Conservation (phyloP, 2,329 filamentous ascomycete genomes). For the Pseudogymnoascus sp. region DNA sequence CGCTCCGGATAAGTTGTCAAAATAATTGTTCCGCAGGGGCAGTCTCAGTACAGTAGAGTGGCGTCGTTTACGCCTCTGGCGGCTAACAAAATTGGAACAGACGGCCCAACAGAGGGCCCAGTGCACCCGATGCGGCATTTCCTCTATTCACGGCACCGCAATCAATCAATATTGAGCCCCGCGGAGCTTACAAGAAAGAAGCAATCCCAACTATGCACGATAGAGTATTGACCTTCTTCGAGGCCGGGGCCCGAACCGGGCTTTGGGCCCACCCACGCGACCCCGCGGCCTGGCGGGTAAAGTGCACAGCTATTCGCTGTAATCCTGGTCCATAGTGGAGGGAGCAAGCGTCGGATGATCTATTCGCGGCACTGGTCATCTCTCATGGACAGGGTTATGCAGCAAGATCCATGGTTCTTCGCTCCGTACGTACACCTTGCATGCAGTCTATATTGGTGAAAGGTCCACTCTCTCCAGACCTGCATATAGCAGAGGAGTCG, state of each 20-base stretch:
- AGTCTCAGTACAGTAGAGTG: background rate
- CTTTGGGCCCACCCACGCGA: background rate
- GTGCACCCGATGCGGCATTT: background rate
- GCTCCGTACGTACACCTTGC: background rate
- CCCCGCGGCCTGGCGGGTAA: constrained; percentile 3
- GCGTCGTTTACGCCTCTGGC: background rate
- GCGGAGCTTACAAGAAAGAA: background rate
- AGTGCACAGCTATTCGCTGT: constrained; percentile 3
- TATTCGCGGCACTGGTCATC: background rate
- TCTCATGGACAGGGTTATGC: background rate
- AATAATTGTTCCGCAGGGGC: background rate
- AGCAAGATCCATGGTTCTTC: background rate
- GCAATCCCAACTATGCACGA: background rate
- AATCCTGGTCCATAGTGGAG: background rate
- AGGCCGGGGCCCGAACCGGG: background rate
- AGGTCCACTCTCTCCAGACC: background rate
- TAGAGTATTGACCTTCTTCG: constrained; percentile 5
- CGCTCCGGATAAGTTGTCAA: background rate
- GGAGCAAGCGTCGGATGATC: background rate
- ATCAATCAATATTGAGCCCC: background rate
- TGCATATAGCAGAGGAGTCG: background rate
- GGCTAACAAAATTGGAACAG: background rate
- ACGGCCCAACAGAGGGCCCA: background rate
- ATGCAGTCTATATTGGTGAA: background rate
- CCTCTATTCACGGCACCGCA: background rate